These are phyloP conservation scores for Sporothrix luriei DNA, from an alignment of 2,329 filamentous ascomycete species.

Conservation along the genomic window DNA sequence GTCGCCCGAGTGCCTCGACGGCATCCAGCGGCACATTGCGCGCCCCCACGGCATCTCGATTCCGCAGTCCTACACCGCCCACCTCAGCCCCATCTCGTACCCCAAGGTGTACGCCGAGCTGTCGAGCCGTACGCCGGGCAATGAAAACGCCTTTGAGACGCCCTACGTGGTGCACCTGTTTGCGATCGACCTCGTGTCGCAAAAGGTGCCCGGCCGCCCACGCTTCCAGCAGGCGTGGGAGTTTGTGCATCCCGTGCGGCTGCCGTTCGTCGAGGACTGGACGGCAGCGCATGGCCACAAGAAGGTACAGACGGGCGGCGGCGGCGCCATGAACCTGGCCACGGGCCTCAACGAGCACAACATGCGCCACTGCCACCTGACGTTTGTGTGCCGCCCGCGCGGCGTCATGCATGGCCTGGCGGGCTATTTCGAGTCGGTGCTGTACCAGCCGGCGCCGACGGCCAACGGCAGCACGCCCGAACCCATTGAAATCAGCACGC, in stretches of 20 bases:
- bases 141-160: conserved; percentile 77
- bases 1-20: conserved; percentile 90
- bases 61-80: conserved; percentile 88
- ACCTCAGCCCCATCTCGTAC: conserved; percentile 87
- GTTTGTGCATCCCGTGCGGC: conserved; percentile 73
- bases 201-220: conserved; percentile 58
- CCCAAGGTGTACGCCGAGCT: conserved; percentile 86
- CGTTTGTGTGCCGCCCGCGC: conserved; percentile 74
- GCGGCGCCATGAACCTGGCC: conserved; percentile 72
- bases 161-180: conserved; percentile 95
- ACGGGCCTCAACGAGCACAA: conserved; percentile 92
- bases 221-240: conserved; percentile 79
- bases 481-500: conserved; percentile 84
- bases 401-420: conserved; percentile 89
- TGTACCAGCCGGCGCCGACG: conserved; percentile 63
- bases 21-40: conserved; percentile 85
- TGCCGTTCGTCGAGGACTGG: conserved; percentile 42
- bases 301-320: conserved; percentile 63
- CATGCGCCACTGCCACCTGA: conserved; percentile 73
- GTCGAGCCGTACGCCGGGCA: conserved; percentile 60
- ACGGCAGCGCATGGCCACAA: conserved; percentile 56
- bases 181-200: conserved; percentile 82
- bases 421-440: conserved; percentile 95
- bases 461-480: conserved; percentile 44
- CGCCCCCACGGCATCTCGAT: conserved; percentile 86